Conservation (phyloP, 2,329 filamentous ascomycete species). For the Grosmannia serpens region DNA sequence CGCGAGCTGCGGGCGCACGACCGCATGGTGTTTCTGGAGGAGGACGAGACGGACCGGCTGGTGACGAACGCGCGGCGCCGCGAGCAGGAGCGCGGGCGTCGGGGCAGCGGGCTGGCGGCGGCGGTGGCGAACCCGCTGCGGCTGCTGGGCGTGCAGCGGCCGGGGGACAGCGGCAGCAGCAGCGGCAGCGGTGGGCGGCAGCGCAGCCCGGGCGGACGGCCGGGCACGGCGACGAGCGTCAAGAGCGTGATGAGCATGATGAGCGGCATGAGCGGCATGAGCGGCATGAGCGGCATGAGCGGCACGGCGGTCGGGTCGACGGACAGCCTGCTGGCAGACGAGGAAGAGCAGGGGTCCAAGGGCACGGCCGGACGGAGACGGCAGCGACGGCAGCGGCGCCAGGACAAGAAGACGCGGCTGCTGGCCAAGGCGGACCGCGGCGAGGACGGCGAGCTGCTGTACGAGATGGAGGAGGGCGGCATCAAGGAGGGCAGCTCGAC, state of each 20-base stretch:
- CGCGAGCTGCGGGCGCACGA: constrained; percentile 60
- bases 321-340: neutral
- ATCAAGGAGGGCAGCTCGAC: constrained; percentile 56
- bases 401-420: constrained; percentile 40
- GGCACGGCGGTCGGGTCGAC: constrained; percentile 1
- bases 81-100: constrained; percentile 38
- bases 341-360: neutral
- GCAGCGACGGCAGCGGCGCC: constrained; percentile 36
- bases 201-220: constrained; percentile 12
- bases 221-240: neutral
- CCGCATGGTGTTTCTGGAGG: constrained; percentile 59
- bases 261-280: neutral
- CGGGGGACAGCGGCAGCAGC: constrained; percentile 18
- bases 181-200: constrained; percentile 14
- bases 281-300: neutral
- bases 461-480: constrained; percentile 78
- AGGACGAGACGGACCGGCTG: constrained; percentile 57
- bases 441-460: constrained; percentile 69
- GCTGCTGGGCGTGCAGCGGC: constrained; percentile 24
- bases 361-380: constrained; percentile 32
- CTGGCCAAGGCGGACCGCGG: constrained; percentile 44
- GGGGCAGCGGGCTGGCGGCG: constrained; percentile 33
- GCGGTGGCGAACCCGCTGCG: constrained; percentile 37
- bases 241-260: neutral
- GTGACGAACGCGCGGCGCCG: constrained; percentile 39